Evolutionary conservation across 2,329 filamentous ascomycete species (phyloP).

Genomic region (Trichoderma sp.): DNA sequence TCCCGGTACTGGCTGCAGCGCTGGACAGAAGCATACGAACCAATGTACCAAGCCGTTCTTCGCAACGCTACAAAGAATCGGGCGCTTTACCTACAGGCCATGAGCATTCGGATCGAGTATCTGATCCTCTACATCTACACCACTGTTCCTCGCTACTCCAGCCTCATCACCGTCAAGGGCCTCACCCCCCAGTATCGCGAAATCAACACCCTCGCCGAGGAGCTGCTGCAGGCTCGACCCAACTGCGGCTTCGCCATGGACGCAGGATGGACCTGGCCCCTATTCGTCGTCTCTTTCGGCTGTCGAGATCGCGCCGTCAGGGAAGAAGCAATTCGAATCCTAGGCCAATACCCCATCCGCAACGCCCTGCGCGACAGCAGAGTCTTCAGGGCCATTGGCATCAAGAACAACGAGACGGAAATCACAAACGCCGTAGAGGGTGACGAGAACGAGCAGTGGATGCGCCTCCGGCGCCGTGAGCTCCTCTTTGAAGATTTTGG

Average conservation of each 20-base stretch:
- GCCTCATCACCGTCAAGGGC: conserved; percentile 34
- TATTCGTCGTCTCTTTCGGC: conserved; percentile 41
- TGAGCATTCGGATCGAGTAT: conserved; percentile 43
- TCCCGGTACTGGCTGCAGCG: conserved; percentile 38
- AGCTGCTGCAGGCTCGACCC: conserved; percentile 34
- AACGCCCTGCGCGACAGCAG: conserved; percentile 45
- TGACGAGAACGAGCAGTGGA: conserved; percentile 37
- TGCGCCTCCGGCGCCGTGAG: conserved; percentile 37
- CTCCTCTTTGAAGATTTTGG: conserved; percentile 40
- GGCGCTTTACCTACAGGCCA: conserved; percentile 34
- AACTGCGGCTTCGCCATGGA: conserved; percentile 45
- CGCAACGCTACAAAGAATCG: conserved; percentile 26
- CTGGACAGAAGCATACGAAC: conserved; percentile 40
- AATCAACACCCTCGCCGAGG: conserved; percentile 38
- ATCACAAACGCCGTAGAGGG: conserved; percentile 32
- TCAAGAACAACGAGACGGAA: conserved; percentile 39
- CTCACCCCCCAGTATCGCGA: conserved; percentile 44
- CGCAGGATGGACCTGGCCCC: conserved; percentile 44
- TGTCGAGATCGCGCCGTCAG: conserved; percentile 40
- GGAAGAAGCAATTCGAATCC: conserved; percentile 39
- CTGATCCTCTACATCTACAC: conserved; percentile 41
- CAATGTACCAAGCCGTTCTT: conserved; percentile 32
- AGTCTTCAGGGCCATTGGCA: conserved; percentile 38
- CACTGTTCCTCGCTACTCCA: conserved; percentile 37
- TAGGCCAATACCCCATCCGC: conserved; percentile 40